Conservation (phyloP, 495 filamentous ascomycete genomes). For the Apodospora peruviana region DNA sequence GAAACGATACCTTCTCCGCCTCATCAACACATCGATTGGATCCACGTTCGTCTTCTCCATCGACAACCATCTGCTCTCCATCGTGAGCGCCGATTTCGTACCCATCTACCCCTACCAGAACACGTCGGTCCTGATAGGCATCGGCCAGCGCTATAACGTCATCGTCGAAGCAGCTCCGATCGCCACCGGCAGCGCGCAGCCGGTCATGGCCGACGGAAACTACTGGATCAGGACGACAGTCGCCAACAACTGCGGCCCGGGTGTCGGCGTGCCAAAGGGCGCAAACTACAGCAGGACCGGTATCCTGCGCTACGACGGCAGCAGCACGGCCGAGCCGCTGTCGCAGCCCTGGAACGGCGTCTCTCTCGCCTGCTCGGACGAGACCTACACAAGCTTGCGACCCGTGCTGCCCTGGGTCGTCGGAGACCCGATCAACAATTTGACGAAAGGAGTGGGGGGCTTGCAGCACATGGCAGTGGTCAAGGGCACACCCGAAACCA, state of each 20-base stretch:
- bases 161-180: no score
- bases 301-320: neutral
- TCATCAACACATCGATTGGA: no score
- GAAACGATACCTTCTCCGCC: no score
- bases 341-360: slow-evolving; percentile 9
- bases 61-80: slow-evolving; percentile 41
- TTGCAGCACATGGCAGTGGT: neutral
- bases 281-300: slow-evolving; percentile 9
- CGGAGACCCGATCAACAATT: slow-evolving; percentile 9
- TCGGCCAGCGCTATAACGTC: slow-evolving; percentile 57
- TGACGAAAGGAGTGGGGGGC: neutral
- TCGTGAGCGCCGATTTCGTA: slow-evolving; percentile 39
- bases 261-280: slow-evolving; percentile 12
- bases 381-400: slow-evolving; percentile 5
- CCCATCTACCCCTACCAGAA: slow-evolving; percentile 39
- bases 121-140: slow-evolving; percentile 12
- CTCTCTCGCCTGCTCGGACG: slow-evolving; percentile 10
- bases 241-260: slow-evolving; percentile 5
- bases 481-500: slow-evolving; percentile 4
- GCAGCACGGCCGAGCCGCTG: neutral
- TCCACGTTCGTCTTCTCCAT: no score
- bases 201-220: slow-evolving; percentile 17
- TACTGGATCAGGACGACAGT: slow-evolving; percentile 42
- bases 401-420: slow-evolving; percentile 6
- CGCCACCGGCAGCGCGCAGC: slow-evolving; percentile 35